These are phyloP conservation scores for Ligustrum vulgare DNA, from an alignment of 257 asterid genomes.

Conservation along the genomic window DNA sequence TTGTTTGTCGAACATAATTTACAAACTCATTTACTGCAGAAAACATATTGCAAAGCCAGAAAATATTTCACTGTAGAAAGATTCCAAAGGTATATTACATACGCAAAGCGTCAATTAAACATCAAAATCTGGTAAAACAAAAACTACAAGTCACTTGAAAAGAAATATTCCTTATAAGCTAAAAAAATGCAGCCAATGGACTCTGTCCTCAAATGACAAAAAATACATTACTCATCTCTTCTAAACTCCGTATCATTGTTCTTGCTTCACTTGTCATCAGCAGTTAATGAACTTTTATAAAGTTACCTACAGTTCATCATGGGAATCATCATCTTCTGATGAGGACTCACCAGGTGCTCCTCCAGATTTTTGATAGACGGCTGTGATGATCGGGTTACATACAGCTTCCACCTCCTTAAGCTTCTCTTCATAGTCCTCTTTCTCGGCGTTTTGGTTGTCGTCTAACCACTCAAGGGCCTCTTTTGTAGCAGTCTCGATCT, in stretches of 20 bases:
- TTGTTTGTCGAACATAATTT: too few relatives aligned
- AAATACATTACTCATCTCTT: slow-evolving; percentile 12
- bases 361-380: slow-evolving; percentile 90
- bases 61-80: too few relatives aligned
- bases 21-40: too few relatives aligned
- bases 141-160: neutral
- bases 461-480: slow-evolving; percentile 95
- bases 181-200: neutral
- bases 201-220: neutral
- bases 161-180: neutral
- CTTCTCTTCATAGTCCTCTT: slow-evolving; percentile 46
- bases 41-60: too few relatives aligned
- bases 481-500: slow-evolving; percentile 82
- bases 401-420: neutral
- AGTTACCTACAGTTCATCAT: slow-evolving; percentile 58
- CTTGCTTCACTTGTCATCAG: slow-evolving; percentile 3
- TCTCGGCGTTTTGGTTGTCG: slow-evolving; percentile 80
- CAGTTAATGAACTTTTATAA: slow-evolving; percentile 9
- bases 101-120: too few relatives aligned
- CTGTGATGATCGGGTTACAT: slow-evolving; percentile 84
- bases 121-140: too few relatives aligned
- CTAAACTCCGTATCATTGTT: neutral
- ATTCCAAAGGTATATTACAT: too few relatives aligned
- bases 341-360: slow-evolving; percentile 62
- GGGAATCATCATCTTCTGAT: slow-evolving; percentile 50